Conservation (phyloP, 1,139 yeast genomes). For the Pichiaceae sp. region DNA sequence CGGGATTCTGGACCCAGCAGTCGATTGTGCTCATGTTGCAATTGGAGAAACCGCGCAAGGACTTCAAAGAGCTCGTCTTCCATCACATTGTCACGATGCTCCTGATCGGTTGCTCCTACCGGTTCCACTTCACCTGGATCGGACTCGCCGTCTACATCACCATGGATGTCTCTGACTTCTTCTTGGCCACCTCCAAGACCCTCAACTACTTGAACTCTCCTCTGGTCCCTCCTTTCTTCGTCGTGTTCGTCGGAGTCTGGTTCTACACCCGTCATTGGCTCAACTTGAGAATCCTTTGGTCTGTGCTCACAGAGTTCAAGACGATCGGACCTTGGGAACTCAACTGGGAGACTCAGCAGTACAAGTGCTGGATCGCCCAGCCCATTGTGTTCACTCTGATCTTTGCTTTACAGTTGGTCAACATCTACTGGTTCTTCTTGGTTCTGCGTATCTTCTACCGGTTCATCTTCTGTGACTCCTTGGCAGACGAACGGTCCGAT, state of each 20-base stretch:
- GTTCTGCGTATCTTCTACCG: conserved; percentile 73
- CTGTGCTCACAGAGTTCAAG: conserved; percentile 78
- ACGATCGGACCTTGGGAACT: conserved; percentile 76
- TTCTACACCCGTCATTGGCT: conserved; percentile 80
- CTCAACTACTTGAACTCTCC: conserved; percentile 73
- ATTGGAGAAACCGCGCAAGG: conserved; percentile 92
- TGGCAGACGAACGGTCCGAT: conserved; percentile 85
- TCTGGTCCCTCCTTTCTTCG: conserved; percentile 55
- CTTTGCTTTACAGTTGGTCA: conserved; percentile 75
- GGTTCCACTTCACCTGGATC: conserved; percentile 94
- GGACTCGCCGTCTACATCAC: conserved; percentile 87
- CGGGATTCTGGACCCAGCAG: conserved; percentile 97
- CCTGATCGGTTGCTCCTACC: conserved; percentile 80
- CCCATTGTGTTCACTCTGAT: conserved; percentile 76
- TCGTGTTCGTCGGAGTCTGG: conserved; percentile 69
- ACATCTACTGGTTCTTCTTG: conserved; percentile 78
- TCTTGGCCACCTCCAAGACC: conserved; percentile 75
- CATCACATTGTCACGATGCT: conserved; percentile 92
- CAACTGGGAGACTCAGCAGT: conserved; percentile 88
- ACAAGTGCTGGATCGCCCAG: conserved; percentile 93
- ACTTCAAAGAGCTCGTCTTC: conserved; percentile 79
- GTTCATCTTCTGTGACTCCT: conserved; percentile 41
- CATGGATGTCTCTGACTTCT: conserved; percentile 93
- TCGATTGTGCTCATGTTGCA: conserved; percentile 73
- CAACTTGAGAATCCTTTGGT: conserved; percentile 75